Evolutionary conservation across 75 land plant genomes (phyloP), one percentile per base, ranked within the genome.

Genomic region (Larix kaempferi): DNA sequence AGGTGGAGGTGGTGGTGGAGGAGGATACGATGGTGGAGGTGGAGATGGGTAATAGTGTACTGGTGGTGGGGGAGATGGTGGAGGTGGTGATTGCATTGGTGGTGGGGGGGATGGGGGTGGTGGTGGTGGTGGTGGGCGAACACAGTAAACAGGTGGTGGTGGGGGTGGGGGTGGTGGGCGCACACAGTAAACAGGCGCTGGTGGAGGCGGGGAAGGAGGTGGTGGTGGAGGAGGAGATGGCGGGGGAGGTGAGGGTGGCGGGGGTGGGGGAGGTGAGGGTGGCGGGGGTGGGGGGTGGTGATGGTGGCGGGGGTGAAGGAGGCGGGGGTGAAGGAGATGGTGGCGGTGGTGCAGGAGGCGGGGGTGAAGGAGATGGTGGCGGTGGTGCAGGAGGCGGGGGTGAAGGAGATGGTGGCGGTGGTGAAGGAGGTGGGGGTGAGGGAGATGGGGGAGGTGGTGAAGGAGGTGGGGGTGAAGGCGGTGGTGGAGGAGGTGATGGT

Each of bases 21-120:
- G 26, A 16, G 61, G 61, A 3, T 17, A 67, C 3, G 37, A 19
- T 27, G 72, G 72, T 2, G 72, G 10, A 2, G n/a, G 72, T 17
- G 73, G 23, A 21, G 25, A 12, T 7, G 73, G 73, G 1, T 54
- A 22, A n/a, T n/a, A n/a, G n/a, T n/a, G n/a, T n/a, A n/a, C n/a
- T 44, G 73, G 73, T 3, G 72, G 44, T 44, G 55, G 73, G 3
- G n/a, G 22, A 41, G 74, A 23, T 10, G 74, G 54, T 1, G 44
- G n/a, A 29, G 10, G 15, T 3, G 55, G 54, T 1, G 74, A 26
- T 72, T 56, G 74, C 3, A 56, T 56, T 0, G 74, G 56, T 8
- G 74, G 56, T 17, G 83, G 78, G 1, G 85, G 83, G 33, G 82
- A 60, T 1, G 82, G 58, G 23, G 78, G 41, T 0, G 57, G 59